phyloP scores from a whole-genome alignment of 192 early-diverging fungal species.

The Gamsiella multidivaricata region DNA sequence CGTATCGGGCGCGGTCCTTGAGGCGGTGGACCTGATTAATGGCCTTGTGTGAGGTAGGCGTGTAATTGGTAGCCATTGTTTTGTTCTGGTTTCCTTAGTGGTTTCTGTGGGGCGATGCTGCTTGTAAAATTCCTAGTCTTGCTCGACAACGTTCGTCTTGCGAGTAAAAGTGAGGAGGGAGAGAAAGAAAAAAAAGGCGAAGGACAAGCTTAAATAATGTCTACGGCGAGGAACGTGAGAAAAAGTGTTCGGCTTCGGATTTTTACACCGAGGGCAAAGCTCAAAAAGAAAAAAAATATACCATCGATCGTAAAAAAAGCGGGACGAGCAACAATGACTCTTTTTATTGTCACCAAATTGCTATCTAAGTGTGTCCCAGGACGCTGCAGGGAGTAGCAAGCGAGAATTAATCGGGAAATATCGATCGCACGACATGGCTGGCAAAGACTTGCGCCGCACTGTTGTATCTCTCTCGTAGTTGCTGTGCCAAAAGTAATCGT shows the following conservation, averaged over 20 bases:
- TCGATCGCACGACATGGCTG: too few relatives aligned
- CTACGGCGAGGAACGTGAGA: background rate
- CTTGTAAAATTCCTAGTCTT: too few relatives aligned
- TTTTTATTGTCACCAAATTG: background rate
- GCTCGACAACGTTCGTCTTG: background rate
- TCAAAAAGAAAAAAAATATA: too few relatives aligned
- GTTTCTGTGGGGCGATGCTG: too few relatives aligned
- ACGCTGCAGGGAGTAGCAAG: too few relatives aligned
- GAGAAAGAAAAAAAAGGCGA: background rate
- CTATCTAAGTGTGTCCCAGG: too few relatives aligned
- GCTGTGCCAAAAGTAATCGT: too few relatives aligned
- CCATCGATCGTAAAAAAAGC: too few relatives aligned
- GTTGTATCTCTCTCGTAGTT: too few relatives aligned
- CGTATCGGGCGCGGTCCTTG: constrained; percentile 57
- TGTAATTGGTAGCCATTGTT: constrained; percentile 22
- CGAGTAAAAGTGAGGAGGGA: background rate
- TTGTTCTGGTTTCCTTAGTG: too few relatives aligned
- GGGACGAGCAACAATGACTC: background rate
- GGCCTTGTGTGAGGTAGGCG: constrained; percentile 43
- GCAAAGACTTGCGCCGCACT: too few relatives aligned
- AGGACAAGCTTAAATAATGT: constrained; percentile 1
- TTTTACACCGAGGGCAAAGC: background rate
- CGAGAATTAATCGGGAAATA: too few relatives aligned
- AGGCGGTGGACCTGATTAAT: constrained; percentile 52
- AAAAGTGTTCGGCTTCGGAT: background rate